Percentiles rank a stretch among this genome's conserved stretches.
These are phyloP conservation scores for Diaporthe citri DNA, from an alignment of 2,329 filamentous ascomycete genomes.

Conservation along the genomic window DNA sequence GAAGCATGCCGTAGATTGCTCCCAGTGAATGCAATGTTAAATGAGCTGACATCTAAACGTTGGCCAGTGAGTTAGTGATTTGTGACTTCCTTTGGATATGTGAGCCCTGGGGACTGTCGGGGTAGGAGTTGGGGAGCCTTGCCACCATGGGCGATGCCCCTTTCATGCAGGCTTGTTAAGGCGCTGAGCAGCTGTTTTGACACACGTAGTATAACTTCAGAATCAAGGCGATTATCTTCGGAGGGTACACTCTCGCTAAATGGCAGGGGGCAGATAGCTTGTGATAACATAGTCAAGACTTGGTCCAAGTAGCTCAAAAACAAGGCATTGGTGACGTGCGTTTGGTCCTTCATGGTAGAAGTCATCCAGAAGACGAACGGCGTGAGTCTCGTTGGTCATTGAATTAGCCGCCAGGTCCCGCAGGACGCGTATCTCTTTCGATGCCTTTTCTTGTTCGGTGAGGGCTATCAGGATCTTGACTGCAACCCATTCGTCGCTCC, in stretches of 20 bases:
- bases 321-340: slow-evolving; percentile 1
- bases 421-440: not conserved
- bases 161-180: not conserved
- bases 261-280: too few species aligned
- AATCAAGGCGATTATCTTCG: not conserved
- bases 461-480: not conserved
- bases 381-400: not conserved
- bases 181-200: not conserved
- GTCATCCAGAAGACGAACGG: not conserved
- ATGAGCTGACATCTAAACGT: not conserved
- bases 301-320: not conserved
- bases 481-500: slow-evolving; percentile 13
- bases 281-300: not conserved
- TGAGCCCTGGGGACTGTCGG: not conserved
- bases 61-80: not conserved
- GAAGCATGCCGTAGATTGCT: not conserved
- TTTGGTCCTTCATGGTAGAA: not conserved
- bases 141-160: not conserved
- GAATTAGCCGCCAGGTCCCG: not conserved
- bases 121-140: not conserved
- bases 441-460: not conserved
- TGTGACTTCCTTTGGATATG: too few species aligned
- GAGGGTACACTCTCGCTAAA: too few species aligned
- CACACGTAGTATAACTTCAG: not conserved
- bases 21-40: not conserved